Conservation (phyloP, 78 protist genomes). For the Isochrysis galbana region DNA sequence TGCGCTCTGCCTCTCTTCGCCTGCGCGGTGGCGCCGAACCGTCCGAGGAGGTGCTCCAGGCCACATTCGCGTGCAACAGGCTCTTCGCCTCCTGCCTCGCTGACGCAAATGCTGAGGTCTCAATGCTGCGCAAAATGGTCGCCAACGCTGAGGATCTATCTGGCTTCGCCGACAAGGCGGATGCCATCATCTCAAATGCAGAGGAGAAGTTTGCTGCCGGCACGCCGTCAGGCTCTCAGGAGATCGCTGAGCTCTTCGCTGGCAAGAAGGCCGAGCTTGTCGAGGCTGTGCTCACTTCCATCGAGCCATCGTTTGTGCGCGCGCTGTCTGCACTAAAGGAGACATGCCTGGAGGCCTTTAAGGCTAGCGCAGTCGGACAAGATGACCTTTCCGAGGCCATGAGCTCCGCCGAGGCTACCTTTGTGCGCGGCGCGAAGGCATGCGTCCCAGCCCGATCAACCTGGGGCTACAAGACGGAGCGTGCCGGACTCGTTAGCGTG, state of each 20-base stretch:
- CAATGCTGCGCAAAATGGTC: background rate
- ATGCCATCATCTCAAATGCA: background rate
- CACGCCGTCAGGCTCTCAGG: background rate
- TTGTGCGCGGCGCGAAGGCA: background rate
- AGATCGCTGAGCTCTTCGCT: background rate
- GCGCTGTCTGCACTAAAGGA: background rate
- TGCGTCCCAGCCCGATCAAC: background rate
- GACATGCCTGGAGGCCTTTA: background rate
- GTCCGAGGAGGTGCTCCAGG: background rate
- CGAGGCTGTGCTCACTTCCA: too few species aligned
- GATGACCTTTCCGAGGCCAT: background rate
- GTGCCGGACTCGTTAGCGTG: background rate
- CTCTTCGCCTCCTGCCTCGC: background rate
- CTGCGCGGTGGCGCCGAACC: background rate
- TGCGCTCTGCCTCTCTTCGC: too few species aligned
- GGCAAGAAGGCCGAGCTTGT: background rate
- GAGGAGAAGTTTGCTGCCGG: background rate
- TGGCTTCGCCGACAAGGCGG: background rate
- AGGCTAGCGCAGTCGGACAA: background rate
- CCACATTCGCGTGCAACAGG: background rate
- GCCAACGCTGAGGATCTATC: background rate
- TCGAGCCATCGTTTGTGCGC: background rate
- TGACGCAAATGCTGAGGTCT: background rate
- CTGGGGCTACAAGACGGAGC: constrained; percentile 6
- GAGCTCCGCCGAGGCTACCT: background rate